Conservation (phyloP, 2,329 filamentous ascomycete species). For the Penicillium paneum region DNA sequence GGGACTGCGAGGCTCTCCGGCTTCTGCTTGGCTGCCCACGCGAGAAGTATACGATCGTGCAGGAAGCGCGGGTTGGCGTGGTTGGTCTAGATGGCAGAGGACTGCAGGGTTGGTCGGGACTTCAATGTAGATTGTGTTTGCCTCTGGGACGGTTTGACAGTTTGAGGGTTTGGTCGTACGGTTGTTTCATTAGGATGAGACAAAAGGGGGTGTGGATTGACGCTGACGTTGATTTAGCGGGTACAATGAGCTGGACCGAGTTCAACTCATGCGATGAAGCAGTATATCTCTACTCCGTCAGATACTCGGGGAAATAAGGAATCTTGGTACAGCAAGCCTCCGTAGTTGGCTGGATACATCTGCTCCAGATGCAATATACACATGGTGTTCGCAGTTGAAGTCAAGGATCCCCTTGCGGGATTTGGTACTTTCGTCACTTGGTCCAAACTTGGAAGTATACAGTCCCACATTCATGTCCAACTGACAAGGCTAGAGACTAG, state of each 20-base stretch:
- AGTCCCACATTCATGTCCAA: slow-evolving; percentile 4
- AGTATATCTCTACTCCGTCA: not conserved
- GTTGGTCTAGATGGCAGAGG: slow-evolving; percentile 14
- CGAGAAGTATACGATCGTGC: slow-evolving; percentile 15
- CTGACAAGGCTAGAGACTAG: not conserved
- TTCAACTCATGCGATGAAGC: not conserved
- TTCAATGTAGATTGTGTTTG: slow-evolving; percentile 11
- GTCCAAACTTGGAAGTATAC: not conserved
- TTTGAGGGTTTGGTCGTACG: not conserved
- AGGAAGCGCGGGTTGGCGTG: slow-evolving; percentile 8
- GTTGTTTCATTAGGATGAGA: not conserved
- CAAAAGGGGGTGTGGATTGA: not conserved
- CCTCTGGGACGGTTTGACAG: not conserved
- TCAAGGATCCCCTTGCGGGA: slow-evolving; percentile 10
- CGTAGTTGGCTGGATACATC: slow-evolving; percentile 6
- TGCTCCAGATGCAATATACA: slow-evolving; percentile 7
- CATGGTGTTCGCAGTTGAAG: slow-evolving; percentile 10
- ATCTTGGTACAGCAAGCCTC: slow-evolving; percentile 4
- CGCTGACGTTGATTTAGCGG: not conserved
- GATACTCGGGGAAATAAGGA: slow-evolving; percentile 17
- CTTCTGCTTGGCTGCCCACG: slow-evolving; percentile 21
- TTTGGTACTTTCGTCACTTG: not conserved
- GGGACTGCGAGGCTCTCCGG: slow-evolving; percentile 14
- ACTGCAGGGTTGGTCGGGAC: slow-evolving; percentile 22
- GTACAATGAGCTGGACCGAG: not conserved